Evolutionary conservation across 2,329 filamentous ascomycete species (phyloP).

Genomic region (Colletotrichum eleusines): DNA sequence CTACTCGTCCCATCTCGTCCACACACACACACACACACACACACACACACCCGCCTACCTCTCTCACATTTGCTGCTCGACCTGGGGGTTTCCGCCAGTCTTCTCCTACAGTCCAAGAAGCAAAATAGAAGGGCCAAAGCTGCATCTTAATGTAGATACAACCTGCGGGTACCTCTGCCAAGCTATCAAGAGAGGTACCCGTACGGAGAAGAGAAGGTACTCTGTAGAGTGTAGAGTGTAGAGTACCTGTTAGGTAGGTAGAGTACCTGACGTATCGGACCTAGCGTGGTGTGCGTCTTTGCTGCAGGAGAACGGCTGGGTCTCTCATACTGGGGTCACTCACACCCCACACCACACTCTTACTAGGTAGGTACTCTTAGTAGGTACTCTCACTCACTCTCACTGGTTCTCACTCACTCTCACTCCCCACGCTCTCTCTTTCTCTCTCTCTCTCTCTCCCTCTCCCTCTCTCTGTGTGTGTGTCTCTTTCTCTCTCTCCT

Average conservation of each 20-base stretch:
- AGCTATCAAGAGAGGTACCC: neutral
- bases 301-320: neutral
- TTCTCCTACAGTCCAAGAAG: neutral
- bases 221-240: too few relatives aligned
- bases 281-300: neutral
- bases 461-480: neutral
- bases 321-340: neutral
- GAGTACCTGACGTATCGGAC: neutral
- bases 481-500: neutral
- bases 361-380: constrained; percentile 4
- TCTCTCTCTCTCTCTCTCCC: neutral
- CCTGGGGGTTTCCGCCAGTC: neutral
- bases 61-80: neutral
- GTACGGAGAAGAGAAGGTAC: too few relatives aligned
- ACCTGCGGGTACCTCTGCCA: neutral
- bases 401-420: constrained; percentile 24
- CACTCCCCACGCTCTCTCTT: constrained; percentile 23
- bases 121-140: neutral
- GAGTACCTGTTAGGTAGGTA: too few relatives aligned
- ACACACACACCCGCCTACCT: neutral
- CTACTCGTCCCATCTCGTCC: neutral
- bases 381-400: constrained; percentile 12
- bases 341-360: constrained; percentile 3
- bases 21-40: neutral
- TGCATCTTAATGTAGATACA: constrained; percentile 11